Conservation (phyloP, 139 green algal genomes). For the Astrephomene gubernaculifera region DNA sequence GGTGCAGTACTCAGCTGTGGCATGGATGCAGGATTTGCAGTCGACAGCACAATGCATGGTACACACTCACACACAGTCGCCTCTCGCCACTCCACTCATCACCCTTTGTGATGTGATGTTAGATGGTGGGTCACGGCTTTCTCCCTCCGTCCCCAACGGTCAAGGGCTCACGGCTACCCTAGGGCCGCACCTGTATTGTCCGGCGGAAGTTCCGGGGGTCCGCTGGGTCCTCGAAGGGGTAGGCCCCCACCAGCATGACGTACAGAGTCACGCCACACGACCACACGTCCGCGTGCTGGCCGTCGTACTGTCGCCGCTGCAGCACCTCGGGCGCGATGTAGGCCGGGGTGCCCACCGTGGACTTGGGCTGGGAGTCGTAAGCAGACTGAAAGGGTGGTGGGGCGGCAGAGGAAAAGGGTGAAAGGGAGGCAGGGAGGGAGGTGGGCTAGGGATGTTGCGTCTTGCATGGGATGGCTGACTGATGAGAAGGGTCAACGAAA, state of each 20-base stretch:
- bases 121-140: too few relatives aligned
- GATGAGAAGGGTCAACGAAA: too few relatives aligned
- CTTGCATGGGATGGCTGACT: too few relatives aligned
- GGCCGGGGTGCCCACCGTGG: slow-evolving; percentile 98
- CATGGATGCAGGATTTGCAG: too few relatives aligned
- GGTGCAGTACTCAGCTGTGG: too few relatives aligned
- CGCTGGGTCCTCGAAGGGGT: slow-evolving; percentile 97
- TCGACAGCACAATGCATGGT: too few relatives aligned
- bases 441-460: too few relatives aligned
- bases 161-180: too few relatives aligned
- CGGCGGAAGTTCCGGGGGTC: slow-evolving; percentile 98
- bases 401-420: neutral
- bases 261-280: slow-evolving; percentile 98
- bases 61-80: too few relatives aligned
- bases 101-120: too few relatives aligned
- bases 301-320: slow-evolving; percentile 88
- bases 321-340: slow-evolving; percentile 98
- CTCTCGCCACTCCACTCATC: too few relatives aligned
- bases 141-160: too few relatives aligned
- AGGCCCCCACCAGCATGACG: slow-evolving; percentile 98
- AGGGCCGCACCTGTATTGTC: slow-evolving; percentile 87
- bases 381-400: slow-evolving; percentile 50
- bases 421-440: neutral
- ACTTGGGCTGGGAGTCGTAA: slow-evolving; percentile 96
- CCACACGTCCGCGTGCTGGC: slow-evolving; percentile 98